A percentile compares a stretch with the other conserved stretches of the same genome.
These are phyloP conservation scores for Tolypocladium amazonense DNA, from an alignment of 2,329 filamentous ascomycete genomes.

Conservation along the genomic window DNA sequence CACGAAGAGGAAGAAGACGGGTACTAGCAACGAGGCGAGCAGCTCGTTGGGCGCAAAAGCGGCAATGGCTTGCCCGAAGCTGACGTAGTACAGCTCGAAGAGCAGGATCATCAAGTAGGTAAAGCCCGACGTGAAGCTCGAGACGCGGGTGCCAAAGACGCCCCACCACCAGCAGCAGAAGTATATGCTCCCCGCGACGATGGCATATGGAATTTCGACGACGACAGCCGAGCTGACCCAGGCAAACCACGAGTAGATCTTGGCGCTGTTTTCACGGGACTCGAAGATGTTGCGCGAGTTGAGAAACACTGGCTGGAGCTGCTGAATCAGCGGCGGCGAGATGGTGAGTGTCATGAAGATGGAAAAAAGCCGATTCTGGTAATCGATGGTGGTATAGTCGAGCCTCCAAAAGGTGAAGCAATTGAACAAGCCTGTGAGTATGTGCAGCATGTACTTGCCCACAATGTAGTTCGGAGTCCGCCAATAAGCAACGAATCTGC, in stretches of 20 bases:
- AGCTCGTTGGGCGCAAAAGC: conserved; percentile 56
- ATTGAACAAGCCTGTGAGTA: conserved; percentile 56
- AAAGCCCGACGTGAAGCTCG: conserved; percentile 48
- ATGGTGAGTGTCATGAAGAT: conserved; percentile 71
- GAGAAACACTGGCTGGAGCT: conserved; percentile 64
- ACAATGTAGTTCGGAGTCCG: conserved; percentile 51
- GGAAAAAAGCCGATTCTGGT: conserved; percentile 64
- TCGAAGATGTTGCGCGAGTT: conserved; percentile 57
- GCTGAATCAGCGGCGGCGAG: conserved; percentile 62
- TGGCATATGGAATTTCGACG: conserved; percentile 59
- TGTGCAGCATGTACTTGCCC: conserved; percentile 52
- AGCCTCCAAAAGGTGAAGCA: conserved; percentile 61
- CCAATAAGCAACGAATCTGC: conserved; percentile 55
- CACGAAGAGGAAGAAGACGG: conserved; percentile 60
- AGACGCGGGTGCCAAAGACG: conserved; percentile 34
- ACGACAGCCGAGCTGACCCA: conserved; percentile 56
- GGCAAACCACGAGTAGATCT: conserved; percentile 69
- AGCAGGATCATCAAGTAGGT: conserved; percentile 54
- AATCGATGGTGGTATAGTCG: conserved; percentile 45
- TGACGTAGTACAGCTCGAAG: conserved; percentile 55
- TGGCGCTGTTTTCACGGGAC: conserved; percentile 62
- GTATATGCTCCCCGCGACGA: conserved; percentile 47
- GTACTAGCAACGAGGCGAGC: conserved; percentile 55
- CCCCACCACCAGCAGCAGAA: conserved; percentile 47
- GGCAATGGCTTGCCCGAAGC: conserved; percentile 58